Base-by-base conservation (phyloP, 345 rosid genomes). In the Gynandropsis gynandra region DNA sequence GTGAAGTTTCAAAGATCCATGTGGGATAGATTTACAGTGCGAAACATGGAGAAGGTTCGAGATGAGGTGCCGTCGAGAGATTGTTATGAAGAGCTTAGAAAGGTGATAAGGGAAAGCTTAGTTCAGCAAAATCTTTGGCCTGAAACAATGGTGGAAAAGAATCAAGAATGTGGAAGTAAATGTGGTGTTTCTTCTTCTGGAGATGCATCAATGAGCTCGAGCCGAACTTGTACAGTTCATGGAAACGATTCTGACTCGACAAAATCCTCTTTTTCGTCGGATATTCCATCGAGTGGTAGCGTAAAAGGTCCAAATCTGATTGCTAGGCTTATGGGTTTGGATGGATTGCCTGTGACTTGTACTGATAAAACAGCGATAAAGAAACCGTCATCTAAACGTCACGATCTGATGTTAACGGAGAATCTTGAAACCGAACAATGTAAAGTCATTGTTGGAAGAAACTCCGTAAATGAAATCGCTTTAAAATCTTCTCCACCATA, bases 291-390 rank as follows among this genome's bases (percentile, higher is more conserved):
- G 39, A 60, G 29, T 37, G 70, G 59, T 51, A 64, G 59, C 62
- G 68, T 44, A n/a, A 75, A 55, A 65, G 61, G 75, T 24, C 76
- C 72, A 1, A 80, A 69, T 62, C 66, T 92, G 78, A 76, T 92
- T 21, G 96, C 96, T 61, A 85, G 76, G 83, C 82, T 92, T 41
- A 87, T 92, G 98, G 98, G 98, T 38, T 61, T 87, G 45, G 96
- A 87, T 62, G 85, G 66, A 33, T 55, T 76, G 9, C 78, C 85
- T 24, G 66, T 16, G 12, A 32, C 37, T 66, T 52, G 72, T 19
- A 58, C 58, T 2, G 80, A 72, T 61, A 60, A 49, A 50, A 61
- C 62, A 4, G 72, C 58, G 71, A 29, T 57, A 4, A 47, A 72
- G 68, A 80, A 75, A 57, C 66, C 72, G n/a, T 62, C 55, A 37